phyloP scores from a whole-genome alignment of 2,329 filamentous ascomycete genomes.

The Epichloe gansuensis region DNA sequence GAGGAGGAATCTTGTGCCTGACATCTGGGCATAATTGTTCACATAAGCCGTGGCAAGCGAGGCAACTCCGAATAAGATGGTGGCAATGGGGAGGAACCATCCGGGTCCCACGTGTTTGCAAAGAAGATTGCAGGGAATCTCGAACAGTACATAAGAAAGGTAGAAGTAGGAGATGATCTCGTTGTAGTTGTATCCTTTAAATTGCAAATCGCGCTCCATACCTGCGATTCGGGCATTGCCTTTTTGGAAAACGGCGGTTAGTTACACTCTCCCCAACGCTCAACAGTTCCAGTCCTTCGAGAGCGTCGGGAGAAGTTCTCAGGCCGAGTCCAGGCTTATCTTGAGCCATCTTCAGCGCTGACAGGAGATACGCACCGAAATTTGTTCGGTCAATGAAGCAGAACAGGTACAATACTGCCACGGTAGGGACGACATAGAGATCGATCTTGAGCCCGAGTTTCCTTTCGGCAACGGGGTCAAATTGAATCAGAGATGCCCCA shows the following conservation, averaged over 20 bases:
- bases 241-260: slow-evolving; percentile 13
- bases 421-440: slow-evolving; percentile 50
- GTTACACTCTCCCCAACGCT: neutral
- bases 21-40: slow-evolving; percentile 34
- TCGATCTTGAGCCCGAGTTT: slow-evolving; percentile 52
- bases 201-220: slow-evolving; percentile 45
- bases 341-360: neutral
- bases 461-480: slow-evolving; percentile 44
- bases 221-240: slow-evolving; percentile 58
- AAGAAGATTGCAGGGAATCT: slow-evolving; percentile 54
- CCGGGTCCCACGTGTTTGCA: slow-evolving; percentile 62
- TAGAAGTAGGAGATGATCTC: slow-evolving; percentile 55
- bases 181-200: slow-evolving; percentile 57
- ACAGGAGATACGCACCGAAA: slow-evolving; percentile 37
- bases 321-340: too few relatives aligned
- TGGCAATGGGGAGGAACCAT: slow-evolving; percentile 53
- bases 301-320: neutral
- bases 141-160: slow-evolving; percentile 59
- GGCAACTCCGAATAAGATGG: slow-evolving; percentile 48
- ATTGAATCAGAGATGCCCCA: slow-evolving; percentile 26
- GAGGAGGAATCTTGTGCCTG: slow-evolving; percentile 53
- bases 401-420: slow-evolving; percentile 54
- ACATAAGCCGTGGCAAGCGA: slow-evolving; percentile 57
- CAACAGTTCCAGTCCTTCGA: neutral
- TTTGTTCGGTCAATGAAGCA: slow-evolving; percentile 67